Conservation (phyloP, 2,329 filamentous ascomycete species). For the Colletotrichum godetiae region DNA sequence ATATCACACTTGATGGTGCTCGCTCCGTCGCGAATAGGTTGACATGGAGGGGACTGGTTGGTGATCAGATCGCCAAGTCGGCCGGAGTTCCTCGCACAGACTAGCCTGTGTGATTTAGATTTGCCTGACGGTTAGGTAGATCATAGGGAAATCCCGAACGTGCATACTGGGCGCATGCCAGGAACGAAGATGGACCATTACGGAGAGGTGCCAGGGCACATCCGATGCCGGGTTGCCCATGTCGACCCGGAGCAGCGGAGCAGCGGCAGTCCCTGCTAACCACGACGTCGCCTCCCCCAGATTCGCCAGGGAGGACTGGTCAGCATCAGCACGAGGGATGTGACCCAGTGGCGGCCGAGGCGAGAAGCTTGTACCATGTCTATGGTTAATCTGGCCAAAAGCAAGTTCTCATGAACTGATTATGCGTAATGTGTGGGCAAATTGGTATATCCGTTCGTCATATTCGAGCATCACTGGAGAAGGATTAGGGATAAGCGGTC, state of each 20-base stretch:
- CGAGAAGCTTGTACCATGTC: slow-evolving; percentile 6
- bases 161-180: slow-evolving; percentile 23
- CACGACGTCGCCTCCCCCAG: slow-evolving; percentile 20
- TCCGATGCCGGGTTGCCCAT: slow-evolving; percentile 34
- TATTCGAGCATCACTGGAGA: neutral
- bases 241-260: slow-evolving; percentile 25
- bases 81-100: slow-evolving; percentile 36
- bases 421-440: slow-evolving; percentile 15
- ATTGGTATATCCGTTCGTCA: neutral
- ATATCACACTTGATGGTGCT: slow-evolving; percentile 17
- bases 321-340: neutral
- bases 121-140: slow-evolving; percentile 36
- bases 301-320: neutral
- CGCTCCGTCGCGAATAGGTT: slow-evolving; percentile 30
- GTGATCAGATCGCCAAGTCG: slow-evolving; percentile 38
- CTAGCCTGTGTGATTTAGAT: slow-evolving; percentile 36
- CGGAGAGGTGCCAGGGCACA: slow-evolving; percentile 27
- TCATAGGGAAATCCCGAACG: slow-evolving; percentile 34
- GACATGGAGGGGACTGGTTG: slow-evolving; percentile 34
- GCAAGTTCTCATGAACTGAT: slow-evolving; percentile 14
- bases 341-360: neutral
- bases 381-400: slow-evolving; percentile 10
- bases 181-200: slow-evolving; percentile 6
- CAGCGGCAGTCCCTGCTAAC: slow-evolving; percentile 31
- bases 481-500: neutral